Evolutionary conservation across 2,329 filamentous ascomycete species (phyloP), one percentile per base, ranked within the genome.

Genomic region (Pseudocercospora fuligena): DNA sequence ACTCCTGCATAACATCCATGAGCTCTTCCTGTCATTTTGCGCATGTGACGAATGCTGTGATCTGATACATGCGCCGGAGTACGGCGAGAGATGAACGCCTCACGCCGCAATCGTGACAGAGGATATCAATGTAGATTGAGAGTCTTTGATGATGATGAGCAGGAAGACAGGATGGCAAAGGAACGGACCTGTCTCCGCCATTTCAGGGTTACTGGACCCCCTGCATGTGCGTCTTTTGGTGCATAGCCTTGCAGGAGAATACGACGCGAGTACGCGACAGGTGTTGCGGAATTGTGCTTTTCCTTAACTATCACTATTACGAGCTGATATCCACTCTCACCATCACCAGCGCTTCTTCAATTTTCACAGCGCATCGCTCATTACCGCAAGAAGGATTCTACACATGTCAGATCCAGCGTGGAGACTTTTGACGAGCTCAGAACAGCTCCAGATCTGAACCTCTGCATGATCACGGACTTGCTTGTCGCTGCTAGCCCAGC

Each of bases 401-500:
- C 21, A 16, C 23, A 25, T 25, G 25, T 29, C 21, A 54, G 49
- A 54, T 29, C 43, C 6, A 7, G 43, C 16, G n/a, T 8, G 43
- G 43, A 47, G 16, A 47, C 43, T 47, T 53, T 53, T 53, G 49
- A 23, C 25, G 11, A 33, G 31, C 31, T 33, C 31, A 33, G 31
- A 33, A 33, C 12, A 33, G 31, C 31, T 33, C 11, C 36, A 16
- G 14, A 40, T 40, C 36, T 19, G 21, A 33, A 63, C 23, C 14
- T 47, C 40, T 46, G 61, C 25, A 63, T 63, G 61, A 23, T 25
- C 53, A 19, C 36, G n/a, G 63, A 58, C 27, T 40, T 19, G 40
- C 21, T n/a, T 8, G 5, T 21, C 46, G 64, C 64, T 66, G 64
- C 60, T 66, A 56, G 64, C 33, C 33, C 64, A 60, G 64, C 64